phyloP scores from a whole-genome alignment of 2,329 filamentous ascomycete genomes.

The Fusarium incarnatum region DNA sequence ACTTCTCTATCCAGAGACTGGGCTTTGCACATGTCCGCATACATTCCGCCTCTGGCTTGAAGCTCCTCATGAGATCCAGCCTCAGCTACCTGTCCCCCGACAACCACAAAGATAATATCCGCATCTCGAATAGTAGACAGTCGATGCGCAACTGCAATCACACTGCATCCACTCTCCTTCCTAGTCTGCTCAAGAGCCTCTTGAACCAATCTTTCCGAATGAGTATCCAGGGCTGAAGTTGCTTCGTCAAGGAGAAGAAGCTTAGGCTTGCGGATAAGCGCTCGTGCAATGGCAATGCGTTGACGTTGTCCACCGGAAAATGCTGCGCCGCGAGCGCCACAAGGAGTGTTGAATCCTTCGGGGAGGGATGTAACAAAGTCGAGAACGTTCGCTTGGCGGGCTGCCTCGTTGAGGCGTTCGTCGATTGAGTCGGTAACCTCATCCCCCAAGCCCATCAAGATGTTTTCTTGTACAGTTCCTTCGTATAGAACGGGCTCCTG shows the following conservation, averaged over 20 bases:
- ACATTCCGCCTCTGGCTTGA: constrained; percentile 51
- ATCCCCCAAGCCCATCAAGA: constrained; percentile 57
- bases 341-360: constrained; percentile 65
- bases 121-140: constrained; percentile 67
- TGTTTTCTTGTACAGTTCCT: constrained; percentile 66
- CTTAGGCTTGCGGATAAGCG: constrained; percentile 70
- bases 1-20: constrained; percentile 26
- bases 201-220: constrained; percentile 70
- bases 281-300: constrained; percentile 73
- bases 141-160: constrained; percentile 70
- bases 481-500: constrained; percentile 57
- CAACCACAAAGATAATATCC: constrained; percentile 72
- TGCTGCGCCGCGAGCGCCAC: constrained; percentile 71
- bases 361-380: constrained; percentile 54
- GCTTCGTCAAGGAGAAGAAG: constrained; percentile 77
- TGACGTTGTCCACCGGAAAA: constrained; percentile 76
- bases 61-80: constrained; percentile 69
- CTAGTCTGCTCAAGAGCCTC: constrained; percentile 57
- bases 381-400: constrained; percentile 59
- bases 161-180: constrained; percentile 55
- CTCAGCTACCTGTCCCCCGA: constrained; percentile 66
- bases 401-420: constrained; percentile 55
- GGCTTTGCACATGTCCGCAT: constrained; percentile 35
- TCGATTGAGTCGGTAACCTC: constrained; percentile 33
- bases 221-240: constrained; percentile 68